Evolutionary conservation across 78 protist species (phyloP).

Genomic region (Dictyostelium citrinum): DNA sequence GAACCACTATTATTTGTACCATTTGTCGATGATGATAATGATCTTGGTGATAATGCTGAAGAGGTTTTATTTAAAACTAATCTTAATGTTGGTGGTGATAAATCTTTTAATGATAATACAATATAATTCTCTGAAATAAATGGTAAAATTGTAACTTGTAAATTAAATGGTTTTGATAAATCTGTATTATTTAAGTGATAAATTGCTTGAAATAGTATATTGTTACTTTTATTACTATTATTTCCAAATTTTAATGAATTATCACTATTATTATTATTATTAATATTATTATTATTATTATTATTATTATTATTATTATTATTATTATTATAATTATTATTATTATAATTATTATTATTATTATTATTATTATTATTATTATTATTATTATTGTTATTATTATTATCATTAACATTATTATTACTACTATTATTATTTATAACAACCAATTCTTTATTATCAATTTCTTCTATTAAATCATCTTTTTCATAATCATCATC

Average conservation of each 20-base stretch:
- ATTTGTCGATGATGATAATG: not conserved
- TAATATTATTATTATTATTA: not conserved
- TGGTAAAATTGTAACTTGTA: not conserved
- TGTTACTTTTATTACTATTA: not conserved
- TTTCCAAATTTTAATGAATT: not conserved
- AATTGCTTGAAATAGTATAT: not conserved
- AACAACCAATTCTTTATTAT: not conserved
- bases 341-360: not conserved
- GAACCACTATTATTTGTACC: not conserved
- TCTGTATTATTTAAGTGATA: not conserved
- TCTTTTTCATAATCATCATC: not conserved
- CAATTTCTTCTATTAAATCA: not conserved
- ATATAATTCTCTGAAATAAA: not conserved
- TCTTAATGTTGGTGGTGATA: not conserved
- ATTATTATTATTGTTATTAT: not conserved
- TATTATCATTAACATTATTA: too few species aligned
- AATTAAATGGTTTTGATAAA: not conserved
- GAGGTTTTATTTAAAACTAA: not conserved
- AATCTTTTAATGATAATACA: slow-evolving; percentile 9
- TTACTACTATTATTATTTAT: not conserved
- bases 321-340: not conserved
- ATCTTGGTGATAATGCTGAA: not conserved
- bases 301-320: not conserved
- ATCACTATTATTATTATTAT: not conserved
- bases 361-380: not conserved